phyloP scores from a whole-genome alignment of 345 rosid species.

The Triadica sebifera region DNA sequence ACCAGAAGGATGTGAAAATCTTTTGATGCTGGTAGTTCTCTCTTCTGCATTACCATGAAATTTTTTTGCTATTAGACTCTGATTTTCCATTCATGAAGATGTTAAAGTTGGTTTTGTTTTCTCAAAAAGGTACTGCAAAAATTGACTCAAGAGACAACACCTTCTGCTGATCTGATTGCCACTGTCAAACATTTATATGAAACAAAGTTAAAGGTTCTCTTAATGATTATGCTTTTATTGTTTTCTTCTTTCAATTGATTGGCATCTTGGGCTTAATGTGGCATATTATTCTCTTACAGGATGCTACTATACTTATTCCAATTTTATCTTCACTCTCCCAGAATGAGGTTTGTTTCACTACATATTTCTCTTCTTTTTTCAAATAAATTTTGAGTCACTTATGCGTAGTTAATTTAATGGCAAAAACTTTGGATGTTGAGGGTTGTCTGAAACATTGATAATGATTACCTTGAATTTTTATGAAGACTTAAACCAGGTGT shows the following conservation, averaged over 20 bases:
- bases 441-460: neutral
- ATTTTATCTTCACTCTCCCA: constrained; percentile 88
- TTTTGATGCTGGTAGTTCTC: constrained; percentile 67
- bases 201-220: constrained; percentile 80
- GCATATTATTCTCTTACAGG: constrained; percentile 54
- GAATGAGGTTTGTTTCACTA: constrained; percentile 59
- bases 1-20: constrained; percentile 97
- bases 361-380: constrained; percentile 1
- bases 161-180: constrained; percentile 71
- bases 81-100: constrained; percentile 20
- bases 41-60: constrained; percentile 14
- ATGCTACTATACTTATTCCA: constrained; percentile 90
- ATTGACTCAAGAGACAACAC: constrained; percentile 77
- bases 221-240: constrained; percentile 10
- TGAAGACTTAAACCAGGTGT: neutral
- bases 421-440: neutral
- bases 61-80: neutral
- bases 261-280: constrained; percentile 15
- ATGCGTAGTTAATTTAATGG: neutral
- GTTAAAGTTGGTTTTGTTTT: constrained; percentile 26
- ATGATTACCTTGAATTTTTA: neutral
- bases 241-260: constrained; percentile 17
- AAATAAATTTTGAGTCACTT: neutral
- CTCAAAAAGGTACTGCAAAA: constrained; percentile 77
- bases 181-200: constrained; percentile 91